Base-by-base conservation (phyloP, 78 protist genomes). In the Parvularia atlantis region DNA sequence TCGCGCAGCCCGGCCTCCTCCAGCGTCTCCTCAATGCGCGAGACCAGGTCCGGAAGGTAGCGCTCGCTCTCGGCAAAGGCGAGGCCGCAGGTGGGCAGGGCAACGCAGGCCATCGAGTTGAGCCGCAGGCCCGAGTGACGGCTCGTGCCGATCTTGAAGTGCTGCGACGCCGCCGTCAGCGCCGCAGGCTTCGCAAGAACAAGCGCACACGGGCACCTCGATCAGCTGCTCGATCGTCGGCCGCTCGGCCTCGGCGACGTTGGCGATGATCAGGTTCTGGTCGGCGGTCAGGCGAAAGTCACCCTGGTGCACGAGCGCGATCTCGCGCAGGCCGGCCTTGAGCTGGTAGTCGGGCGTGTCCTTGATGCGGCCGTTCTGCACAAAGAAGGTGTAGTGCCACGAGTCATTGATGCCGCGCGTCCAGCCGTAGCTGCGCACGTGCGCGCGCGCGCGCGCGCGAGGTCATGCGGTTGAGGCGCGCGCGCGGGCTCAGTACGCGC, bases 1-100 rank as follows among this genome's bases (percentile, higher is more conserved):
- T 73, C 57, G 20, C 31, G 1, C 69, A 78, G 68, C 31, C 81
- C 84, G 60, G n/a, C 40, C 70, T 73, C 54, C 50, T 66, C 66
- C 58, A 84, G 13, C 28, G 41, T 0, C 30, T 4, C 69, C 57
- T 46, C 30, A 40, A 86, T 37, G 37, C 64, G 54, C 22, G 26
- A 43, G 54, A 73, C 41, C 59, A 77, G 69, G 37, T 60, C 28
- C 9, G 91, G 91, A 73, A 81, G 63, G 69, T 65, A 77, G 41
- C 91, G 73, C 82, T 86, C 91, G 19, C 73, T 57, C 85, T 86
- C 91, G 26, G 91, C 68, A 37, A 75, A 28, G 36, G 91, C 91
- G 5, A 86, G 66, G 22, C 78, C 81, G 64, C 91, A 86, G n/a
- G 85, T 69, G 26, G 91, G 91, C 40, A 86, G 58, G 13, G 91